Evolutionary conservation across 1,284 basidiomycete genomes (phyloP), one percentile per base, ranked within the genome.

Genomic region (Moesziomyces sp.): DNA sequence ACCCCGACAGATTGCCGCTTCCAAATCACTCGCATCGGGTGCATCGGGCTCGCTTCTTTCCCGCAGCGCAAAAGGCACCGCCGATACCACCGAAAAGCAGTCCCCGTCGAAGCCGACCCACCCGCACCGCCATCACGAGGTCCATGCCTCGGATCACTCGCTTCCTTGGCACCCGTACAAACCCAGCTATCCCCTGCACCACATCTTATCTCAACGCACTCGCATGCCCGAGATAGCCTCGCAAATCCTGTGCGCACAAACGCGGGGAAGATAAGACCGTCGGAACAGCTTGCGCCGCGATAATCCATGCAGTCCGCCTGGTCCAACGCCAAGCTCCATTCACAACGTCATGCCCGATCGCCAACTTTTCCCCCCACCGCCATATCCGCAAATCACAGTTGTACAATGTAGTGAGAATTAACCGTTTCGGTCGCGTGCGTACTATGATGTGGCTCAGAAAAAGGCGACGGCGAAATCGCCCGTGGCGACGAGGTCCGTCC

Each of bases 381-480:
- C 19, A 43, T 21, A 7, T 43, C 42, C 42, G 18, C 16, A 43
- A 7, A 43, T n/a, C 42, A 43, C 13, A 45, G 30, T 34, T 34
- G 30, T 11, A 34, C 30, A 34, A 4, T 3, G 38, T 18, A 14
- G 4, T 14, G 13, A 16, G 38, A 40, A n/a, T 35, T 35, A 35
- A 11, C 10, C 3, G 13, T 35, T 35, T 11, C 35, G 4, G 10
- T 35, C 35, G 4, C 35, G 4, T 11, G 14, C 28, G 9, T 34
- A 34, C 30, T 2, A 18, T 40, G 11, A 6, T 40, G 38, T 40
- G 11, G 14, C 16, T 47, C 51, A 71, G 47, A 65, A 71, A 34
- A 71, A 65, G 5, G 62, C 68, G 24, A 71, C 68, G 5, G 58
- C 61, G 26, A 26, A 61, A 18, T 71, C 68, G 2, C 68, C 62